These are phyloP conservation scores for Colletotrichum lentis DNA, from an alignment of 2,329 filamentous ascomycete genomes.

Conservation along the genomic window DNA sequence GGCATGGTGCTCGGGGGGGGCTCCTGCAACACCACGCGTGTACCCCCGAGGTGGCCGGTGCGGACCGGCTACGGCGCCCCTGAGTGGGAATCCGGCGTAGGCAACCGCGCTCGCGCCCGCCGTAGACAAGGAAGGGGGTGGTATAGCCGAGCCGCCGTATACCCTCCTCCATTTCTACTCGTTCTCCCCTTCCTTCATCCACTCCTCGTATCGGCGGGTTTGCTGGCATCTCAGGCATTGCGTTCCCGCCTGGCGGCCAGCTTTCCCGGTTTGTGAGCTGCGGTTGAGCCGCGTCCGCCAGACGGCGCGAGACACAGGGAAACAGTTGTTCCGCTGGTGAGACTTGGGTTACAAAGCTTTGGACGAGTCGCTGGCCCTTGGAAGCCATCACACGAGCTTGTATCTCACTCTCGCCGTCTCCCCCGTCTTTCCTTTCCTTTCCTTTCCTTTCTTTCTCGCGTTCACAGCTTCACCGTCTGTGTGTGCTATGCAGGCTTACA, in stretches of 20 bases:
- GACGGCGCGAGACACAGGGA: background rate
- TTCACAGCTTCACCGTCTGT: background rate
- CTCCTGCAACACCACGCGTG: background rate
- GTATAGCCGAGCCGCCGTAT: constrained; percentile 35
- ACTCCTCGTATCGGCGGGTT: background rate
- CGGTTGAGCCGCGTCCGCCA: constrained; percentile 5
- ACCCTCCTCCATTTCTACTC: constrained; percentile 17
- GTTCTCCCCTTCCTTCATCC: background rate
- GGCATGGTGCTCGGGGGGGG: background rate
- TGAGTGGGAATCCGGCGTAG: background rate
- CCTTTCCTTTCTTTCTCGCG: too few relatives aligned
- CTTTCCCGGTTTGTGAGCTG: constrained; percentile 13
- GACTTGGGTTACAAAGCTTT: constrained; percentile 10
- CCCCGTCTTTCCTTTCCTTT: too few relatives aligned
- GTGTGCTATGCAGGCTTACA: background rate
- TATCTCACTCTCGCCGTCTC: background rate
- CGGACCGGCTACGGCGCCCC: constrained; percentile 5
- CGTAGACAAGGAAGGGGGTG: constrained; percentile 10
- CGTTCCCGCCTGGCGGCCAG: background rate
- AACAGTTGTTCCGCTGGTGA: background rate
- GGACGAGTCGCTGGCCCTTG: background rate
- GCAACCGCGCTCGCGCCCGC: background rate
- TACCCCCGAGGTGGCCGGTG: background rate
- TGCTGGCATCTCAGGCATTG: constrained; percentile 16
- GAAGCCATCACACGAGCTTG: background rate